Base-by-base conservation (phyloP, 495 filamentous ascomycete species). In the Friedmanniomyces simplex region DNA sequence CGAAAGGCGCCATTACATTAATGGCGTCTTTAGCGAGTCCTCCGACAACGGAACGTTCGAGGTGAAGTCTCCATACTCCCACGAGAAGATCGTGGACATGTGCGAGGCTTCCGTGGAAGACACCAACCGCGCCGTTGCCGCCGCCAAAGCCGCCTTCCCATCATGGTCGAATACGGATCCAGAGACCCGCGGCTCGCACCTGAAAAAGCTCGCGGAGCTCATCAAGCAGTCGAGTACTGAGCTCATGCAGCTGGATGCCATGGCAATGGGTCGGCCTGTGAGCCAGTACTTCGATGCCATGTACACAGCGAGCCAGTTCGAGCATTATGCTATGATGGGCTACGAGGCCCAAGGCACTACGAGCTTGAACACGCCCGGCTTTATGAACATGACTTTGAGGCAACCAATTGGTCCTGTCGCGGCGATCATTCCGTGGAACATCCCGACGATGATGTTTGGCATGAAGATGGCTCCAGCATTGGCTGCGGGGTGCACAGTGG, bases 41-140 rank as follows among this genome's bases (percentile, higher is more conserved):
- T 71, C 73, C n/a, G 68, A 68, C 57, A 68, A 67, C 20, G 73
- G 71, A 32, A 72, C 71, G 5, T 79, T 79, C 63, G 65, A 69
- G 5, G 62, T 77, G 26, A 63, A 72, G 30, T 77, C 70, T 39
- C 77, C 75, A 12, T 72, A 71, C 54, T 73, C 73, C 7, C 62
- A 70, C 49, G 72, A 80, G 26, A 60, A 69, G 1, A 67, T 75
- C 24, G 73, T 72, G 14, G 59, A 75, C 55, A 66, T 80, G 50
- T 68, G 73, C 47, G 73, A 77, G 62, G 77, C 80, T 13, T 74
- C 63, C 14, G 69, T 68, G 34, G 65, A 74, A 4, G 81, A 87
- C 60, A 73, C 78, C 59, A 75, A 85, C 66, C 66, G 62, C 1
- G 81, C 82, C 14, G 79, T 85, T 1, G 74, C 74, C 3, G 76